Conservation (phyloP, 2,329 filamentous ascomycete genomes). For the Periconia digitata region DNA sequence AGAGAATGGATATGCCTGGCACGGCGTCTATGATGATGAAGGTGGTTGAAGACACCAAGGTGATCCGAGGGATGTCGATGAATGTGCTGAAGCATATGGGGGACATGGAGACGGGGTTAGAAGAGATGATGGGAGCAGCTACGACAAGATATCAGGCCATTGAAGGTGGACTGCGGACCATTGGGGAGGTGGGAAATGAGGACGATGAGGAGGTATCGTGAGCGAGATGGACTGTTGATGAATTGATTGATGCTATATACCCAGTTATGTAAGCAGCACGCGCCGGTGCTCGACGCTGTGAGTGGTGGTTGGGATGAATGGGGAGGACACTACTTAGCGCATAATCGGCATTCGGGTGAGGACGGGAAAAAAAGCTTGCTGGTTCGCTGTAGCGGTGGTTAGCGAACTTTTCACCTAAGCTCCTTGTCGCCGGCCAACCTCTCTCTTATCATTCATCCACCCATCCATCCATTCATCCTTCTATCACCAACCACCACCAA, state of each 20-base stretch:
- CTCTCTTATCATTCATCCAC: conserved; percentile 14
- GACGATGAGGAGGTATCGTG: not conserved
- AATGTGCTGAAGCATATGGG: conserved; percentile 8
- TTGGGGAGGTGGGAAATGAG: not conserved
- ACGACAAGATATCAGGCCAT: conserved; percentile 8
- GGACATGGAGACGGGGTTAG: conserved; percentile 9
- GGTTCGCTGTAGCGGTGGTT: conserved; percentile 7
- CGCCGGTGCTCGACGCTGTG: not conserved
- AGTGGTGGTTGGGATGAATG: conserved; percentile 1
- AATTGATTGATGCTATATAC: too few relatives aligned
- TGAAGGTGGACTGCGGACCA: not conserved
- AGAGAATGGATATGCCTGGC: conserved; percentile 10
- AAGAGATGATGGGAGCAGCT: conserved; percentile 8
- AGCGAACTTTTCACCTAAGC: conserved; percentile 6
- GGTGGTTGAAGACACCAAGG: conserved; percentile 9
- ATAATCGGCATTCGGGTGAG: conserved; percentile 7
- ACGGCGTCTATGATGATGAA: conserved; percentile 17
- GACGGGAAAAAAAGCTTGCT: conserved; percentile 9
- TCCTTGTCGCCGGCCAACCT: conserved; percentile 21
- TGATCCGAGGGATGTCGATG: conserved; percentile 4
- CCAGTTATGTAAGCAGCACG: conserved; percentile 2
- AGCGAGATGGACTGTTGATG: not conserved
- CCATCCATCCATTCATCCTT: too few relatives aligned
- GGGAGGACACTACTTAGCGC: conserved; percentile 1
- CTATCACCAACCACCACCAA: conserved; percentile 19